Conservation (phyloP, 2,329 filamentous ascomycete species). For the Diaporthe caulivora region DNA sequence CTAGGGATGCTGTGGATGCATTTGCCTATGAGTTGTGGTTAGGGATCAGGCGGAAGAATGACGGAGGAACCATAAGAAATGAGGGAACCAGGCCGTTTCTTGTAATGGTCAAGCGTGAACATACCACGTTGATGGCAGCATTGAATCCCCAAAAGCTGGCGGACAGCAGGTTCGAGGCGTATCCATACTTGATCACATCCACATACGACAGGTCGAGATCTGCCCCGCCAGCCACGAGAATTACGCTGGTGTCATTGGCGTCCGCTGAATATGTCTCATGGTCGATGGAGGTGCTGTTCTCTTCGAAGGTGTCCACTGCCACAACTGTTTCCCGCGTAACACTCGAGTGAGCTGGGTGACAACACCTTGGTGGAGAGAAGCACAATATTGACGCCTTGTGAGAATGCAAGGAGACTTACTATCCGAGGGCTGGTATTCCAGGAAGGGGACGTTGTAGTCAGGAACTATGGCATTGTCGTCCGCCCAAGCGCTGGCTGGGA, state of each 20-base stretch:
- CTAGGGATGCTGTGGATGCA: slow-evolving; percentile 43
- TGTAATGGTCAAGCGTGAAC: neutral
- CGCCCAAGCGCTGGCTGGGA: slow-evolving; percentile 39
- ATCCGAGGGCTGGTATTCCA: slow-evolving; percentile 34
- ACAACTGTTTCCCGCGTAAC: neutral
- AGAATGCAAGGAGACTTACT: slow-evolving; percentile 4
- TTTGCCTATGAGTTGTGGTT: slow-evolving; percentile 42
- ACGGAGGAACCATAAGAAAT: neutral
- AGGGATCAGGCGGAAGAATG: neutral
- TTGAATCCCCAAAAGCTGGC: slow-evolving; percentile 42
- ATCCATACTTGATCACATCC: slow-evolving; percentile 47
- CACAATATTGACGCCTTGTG: neutral
- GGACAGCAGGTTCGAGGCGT: slow-evolving; percentile 43
- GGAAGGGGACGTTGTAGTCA: slow-evolving; percentile 39
- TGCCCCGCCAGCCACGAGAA: slow-evolving; percentile 39
- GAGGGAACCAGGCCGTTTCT: neutral
- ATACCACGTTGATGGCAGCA: slow-evolving; percentile 46
- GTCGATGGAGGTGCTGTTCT: slow-evolving; percentile 26
- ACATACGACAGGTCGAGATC: slow-evolving; percentile 45
- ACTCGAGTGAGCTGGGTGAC: neutral
- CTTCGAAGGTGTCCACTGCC: neutral
- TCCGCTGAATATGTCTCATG: slow-evolving; percentile 10
- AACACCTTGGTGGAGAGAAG: neutral
- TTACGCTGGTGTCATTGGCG: slow-evolving; percentile 42
- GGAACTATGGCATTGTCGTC: slow-evolving; percentile 42